Percentiles rank a stretch among this genome's conserved stretches.
Evolutionary conservation across 805 yeast species (phyloP).

Genomic region (Candida silvicultrix): DNA sequence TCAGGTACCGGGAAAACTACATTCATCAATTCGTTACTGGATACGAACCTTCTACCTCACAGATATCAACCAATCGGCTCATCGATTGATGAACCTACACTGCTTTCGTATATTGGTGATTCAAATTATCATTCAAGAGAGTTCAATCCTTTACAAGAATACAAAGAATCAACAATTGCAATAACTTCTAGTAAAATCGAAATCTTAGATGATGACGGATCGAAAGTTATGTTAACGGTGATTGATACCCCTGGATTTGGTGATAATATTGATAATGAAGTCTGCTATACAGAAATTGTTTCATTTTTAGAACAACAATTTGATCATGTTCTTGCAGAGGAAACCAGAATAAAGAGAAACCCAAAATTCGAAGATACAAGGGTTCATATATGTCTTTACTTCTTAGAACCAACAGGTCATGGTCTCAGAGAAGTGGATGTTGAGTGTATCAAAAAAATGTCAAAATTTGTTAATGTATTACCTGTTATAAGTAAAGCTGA

Average conservation of each 20-base stretch:
- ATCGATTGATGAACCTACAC: constrained; percentile 20
- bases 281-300: constrained; percentile 62
- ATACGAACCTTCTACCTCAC: constrained; percentile 55
- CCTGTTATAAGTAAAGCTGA: constrained; percentile 72
- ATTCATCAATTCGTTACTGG: constrained; percentile 61
- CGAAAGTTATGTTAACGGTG: constrained; percentile 48
- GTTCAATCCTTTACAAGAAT: constrained; percentile 55
- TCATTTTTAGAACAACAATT: constrained; percentile 70
- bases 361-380: constrained; percentile 76
- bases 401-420: constrained; percentile 72
- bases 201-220: constrained; percentile 54
- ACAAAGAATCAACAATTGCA: constrained; percentile 70
- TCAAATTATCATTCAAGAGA: constrained; percentile 42
- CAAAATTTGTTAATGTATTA: constrained; percentile 67
- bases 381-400: constrained; percentile 68
- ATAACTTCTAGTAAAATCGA: constrained; percentile 62
- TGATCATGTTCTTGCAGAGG: constrained; percentile 76
- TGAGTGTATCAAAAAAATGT: constrained; percentile 60
- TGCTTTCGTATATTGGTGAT: constrained; percentile 15
- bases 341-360: constrained; percentile 79
- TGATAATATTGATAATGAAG: constrained; percentile 55
- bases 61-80: constrained; percentile 38
- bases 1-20: constrained; percentile 78
- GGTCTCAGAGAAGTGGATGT: constrained; percentile 73
- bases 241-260: constrained; percentile 83